Evolutionary conservation across 495 filamentous ascomycete species (phyloP).

Genomic region (Entonaema liquescens): DNA sequence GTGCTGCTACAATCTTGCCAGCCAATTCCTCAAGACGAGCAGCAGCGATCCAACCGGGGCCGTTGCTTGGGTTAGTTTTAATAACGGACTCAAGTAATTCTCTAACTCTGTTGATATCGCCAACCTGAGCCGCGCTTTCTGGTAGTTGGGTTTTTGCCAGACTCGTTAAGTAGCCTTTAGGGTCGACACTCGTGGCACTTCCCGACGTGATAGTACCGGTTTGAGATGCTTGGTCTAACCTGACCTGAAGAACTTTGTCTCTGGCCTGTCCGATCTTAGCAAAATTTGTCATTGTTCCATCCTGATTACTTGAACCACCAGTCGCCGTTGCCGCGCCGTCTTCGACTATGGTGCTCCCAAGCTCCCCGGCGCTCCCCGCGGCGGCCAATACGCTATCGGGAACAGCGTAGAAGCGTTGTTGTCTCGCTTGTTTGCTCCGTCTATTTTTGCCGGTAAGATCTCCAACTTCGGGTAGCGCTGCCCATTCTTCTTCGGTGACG

Average conservation of each 20-base stretch:
- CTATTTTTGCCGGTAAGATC: slow-evolving; percentile 95
- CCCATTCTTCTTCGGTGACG: slow-evolving; percentile 96
- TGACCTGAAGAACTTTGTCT: slow-evolving; percentile 90
- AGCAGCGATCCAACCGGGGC: slow-evolving; percentile 95
- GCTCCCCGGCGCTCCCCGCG: slow-evolving; percentile 78
- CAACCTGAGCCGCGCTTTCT: slow-evolving; percentile 82
- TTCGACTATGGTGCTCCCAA: slow-evolving; percentile 84
- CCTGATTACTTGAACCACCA: slow-evolving; percentile 59
- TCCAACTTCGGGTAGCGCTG: slow-evolving; percentile 91
- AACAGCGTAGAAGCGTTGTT: slow-evolving; percentile 92
- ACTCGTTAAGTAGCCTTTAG: slow-evolving; percentile 93
- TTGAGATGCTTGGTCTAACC: slow-evolving; percentile 86
- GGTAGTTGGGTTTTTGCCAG: slow-evolving; percentile 79
- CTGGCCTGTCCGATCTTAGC: slow-evolving; percentile 96
- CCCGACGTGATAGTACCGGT: slow-evolving; percentile 75
- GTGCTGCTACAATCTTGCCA: slow-evolving; percentile 85
- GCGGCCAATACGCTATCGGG: slow-evolving; percentile 95
- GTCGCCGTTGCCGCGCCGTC: slow-evolving; percentile 67
- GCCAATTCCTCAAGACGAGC: slow-evolving; percentile 92
- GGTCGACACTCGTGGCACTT: slow-evolving; percentile 90
- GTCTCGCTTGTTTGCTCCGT: slow-evolving; percentile 79
- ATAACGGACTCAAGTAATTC: slow-evolving; percentile 92
- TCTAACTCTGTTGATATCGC: slow-evolving; percentile 96
- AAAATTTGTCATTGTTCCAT: slow-evolving; percentile 96
- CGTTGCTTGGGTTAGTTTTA: slow-evolving; percentile 92